Evolutionary conservation across 1,139 yeast species (phyloP), one percentile per base, ranked within the genome.

Genomic region (Candida gigantensis): DNA sequence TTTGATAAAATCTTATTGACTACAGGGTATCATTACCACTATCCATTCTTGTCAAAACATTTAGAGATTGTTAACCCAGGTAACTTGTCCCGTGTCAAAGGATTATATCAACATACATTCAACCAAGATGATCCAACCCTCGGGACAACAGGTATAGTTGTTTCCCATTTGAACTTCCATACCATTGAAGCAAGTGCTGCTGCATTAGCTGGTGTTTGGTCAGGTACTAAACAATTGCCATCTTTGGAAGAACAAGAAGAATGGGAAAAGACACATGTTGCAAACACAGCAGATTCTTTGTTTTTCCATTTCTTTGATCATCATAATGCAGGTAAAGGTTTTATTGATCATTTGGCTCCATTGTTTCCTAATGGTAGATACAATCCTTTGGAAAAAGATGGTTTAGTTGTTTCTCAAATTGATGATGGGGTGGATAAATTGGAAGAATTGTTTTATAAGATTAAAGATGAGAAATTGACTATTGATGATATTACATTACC

Each of bases 131-230:
- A 72, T 40, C 74, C 76, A 13, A 64, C 73, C 1, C 47, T 72
- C 17, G 72, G 66, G 1, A 54, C 61, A n/a, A 59, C 62, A 7
- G 76, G 77, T 1, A 56, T 67, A 1, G 55, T 69, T 1, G 55
- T 64, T 8, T 62, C 72, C 9, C 62, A 68, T 3, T 47, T 68
- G 18, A 67, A 67, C 40, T 71, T 72, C 52, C 64, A 65, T 39
- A 55, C 70, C 3, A 65, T 71, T 27, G 77, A 72, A 45, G 61
- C 68, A 4, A 56, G 61, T 43, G 68, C 73, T 2, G 67, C 72
- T 13, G 72, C 74, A 0, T 54, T 71, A 28, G 74, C 76, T 9
- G 77, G 77, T 6, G 68, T 69, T 4, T 71, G 76, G 75, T 61
- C 67, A 4, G 61, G 58, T 9, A 51, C 56, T 23, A 44, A 40